These are phyloP conservation scores for Coprinopsis sp. DNA, from an alignment of 768 basidiomycete genomes.

Conservation along the genomic window DNA sequence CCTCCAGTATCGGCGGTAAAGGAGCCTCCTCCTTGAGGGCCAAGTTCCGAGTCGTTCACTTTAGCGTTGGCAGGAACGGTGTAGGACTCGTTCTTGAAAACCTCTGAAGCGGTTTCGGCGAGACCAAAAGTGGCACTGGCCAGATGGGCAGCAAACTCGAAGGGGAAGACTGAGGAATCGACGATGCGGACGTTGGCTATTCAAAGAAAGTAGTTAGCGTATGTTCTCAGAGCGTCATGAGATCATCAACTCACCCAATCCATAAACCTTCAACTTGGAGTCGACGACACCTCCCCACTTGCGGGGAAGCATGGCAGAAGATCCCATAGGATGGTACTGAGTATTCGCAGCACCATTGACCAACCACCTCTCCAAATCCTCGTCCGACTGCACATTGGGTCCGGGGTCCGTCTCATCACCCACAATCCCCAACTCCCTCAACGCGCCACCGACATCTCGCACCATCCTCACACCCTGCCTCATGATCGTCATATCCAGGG, in stretches of 20 bases:
- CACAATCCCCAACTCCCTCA: conserved; percentile 31
- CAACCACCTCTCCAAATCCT: conserved; percentile 51
- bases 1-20: no score
- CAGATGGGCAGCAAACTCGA: no score
- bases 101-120: no score
- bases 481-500: conserved; percentile 40
- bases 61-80: no score
- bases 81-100: no score
- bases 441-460: conserved; percentile 48
- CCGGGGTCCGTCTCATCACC: conserved; percentile 25
- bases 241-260: conserved; percentile 18
- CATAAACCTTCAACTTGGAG: conserved; percentile 25
- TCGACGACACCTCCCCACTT: conserved; percentile 28
- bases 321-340: conserved; percentile 52
- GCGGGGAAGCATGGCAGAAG: conserved; percentile 27
- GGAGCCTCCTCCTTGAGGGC: no score
- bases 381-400: conserved; percentile 41
- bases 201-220: background rate
- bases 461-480: conserved; percentile 60
- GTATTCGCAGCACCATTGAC: conserved; percentile 34
- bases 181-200: conserved; percentile 20
- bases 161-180: no score
- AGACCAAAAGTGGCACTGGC: no score
- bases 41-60: no score
- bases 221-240: background rate